These are phyloP conservation scores for Vinca minor DNA, from an alignment of 257 asterid genomes.

Conservation along the genomic window DNA sequence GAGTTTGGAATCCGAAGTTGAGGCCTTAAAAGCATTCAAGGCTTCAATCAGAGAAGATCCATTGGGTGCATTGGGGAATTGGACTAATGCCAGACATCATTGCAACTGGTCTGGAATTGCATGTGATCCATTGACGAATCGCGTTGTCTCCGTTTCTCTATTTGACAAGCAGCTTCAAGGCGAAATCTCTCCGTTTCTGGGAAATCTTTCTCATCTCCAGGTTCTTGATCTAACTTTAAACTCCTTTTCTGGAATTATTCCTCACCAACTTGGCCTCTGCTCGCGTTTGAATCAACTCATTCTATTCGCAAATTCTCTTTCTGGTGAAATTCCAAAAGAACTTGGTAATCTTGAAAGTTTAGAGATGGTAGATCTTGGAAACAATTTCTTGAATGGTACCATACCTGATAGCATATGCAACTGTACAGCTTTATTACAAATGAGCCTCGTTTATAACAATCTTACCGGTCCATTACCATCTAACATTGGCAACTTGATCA, in stretches of 20 bases:
- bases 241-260: conserved; percentile 54
- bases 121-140: conserved; percentile 31
- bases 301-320: conserved; percentile 43
- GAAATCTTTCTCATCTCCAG: conserved; percentile 64
- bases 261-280: conserved; percentile 23
- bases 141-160: conserved; percentile 47
- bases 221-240: conserved; percentile 65
- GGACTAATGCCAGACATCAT: conserved; percentile 44
- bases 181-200: conserved; percentile 43
- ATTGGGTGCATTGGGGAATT: conserved; percentile 34
- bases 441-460: conserved; percentile 44
- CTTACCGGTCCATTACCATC: conserved; percentile 57
- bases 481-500: conserved; percentile 42
- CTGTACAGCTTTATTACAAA: conserved; percentile 40
- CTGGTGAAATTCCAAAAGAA: conserved; percentile 53
- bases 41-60: conserved; percentile 43
- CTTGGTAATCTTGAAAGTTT: conserved; percentile 43
- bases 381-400: conserved; percentile 44
- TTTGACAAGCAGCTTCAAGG: conserved; percentile 46
- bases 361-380: conserved; percentile 47
- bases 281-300: conserved; percentile 38
- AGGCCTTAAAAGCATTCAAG: conserved; percentile 60
- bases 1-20: conserved; percentile 25
- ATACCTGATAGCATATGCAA: conserved; percentile 55
- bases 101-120: conserved; percentile 76